Conservation (phyloP, 2,329 filamentous ascomycete genomes). For the Aspergillus udagawae region DNA sequence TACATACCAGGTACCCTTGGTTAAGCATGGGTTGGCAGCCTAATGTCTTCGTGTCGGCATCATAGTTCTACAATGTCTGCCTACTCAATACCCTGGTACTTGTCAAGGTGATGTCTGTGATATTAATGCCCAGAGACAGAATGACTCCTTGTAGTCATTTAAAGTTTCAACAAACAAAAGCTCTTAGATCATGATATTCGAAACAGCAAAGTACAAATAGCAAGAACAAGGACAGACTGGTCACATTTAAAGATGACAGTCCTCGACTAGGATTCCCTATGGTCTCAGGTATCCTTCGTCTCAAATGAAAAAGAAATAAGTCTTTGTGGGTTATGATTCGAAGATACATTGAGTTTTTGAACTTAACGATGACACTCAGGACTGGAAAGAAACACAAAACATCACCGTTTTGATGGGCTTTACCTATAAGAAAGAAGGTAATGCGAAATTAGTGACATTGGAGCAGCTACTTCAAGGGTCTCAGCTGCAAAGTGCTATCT, state of each 20-base stretch:
- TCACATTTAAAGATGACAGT: background rate
- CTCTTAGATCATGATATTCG: background rate
- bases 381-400: background rate
- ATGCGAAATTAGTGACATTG: background rate
- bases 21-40: background rate
- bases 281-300: background rate
- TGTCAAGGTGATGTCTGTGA: background rate
- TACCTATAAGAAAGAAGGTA: background rate
- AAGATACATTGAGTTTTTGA: background rate
- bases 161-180: background rate
- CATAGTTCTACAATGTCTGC: background rate
- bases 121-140: background rate
- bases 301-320: background rate
- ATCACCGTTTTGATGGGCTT: background rate
- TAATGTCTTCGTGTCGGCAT: background rate
- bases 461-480: too few relatives aligned
- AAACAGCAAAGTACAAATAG: background rate
- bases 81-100: background rate
- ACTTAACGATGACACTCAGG: background rate
- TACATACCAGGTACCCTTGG: background rate
- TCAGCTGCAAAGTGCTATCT: too few relatives aligned
- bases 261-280: background rate
- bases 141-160: background rate
- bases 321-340: background rate
- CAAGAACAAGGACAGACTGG: background rate